phyloP scores from a whole-genome alignment of 2,329 filamentous ascomycete species.

The Xylariaceae sp. region DNA sequence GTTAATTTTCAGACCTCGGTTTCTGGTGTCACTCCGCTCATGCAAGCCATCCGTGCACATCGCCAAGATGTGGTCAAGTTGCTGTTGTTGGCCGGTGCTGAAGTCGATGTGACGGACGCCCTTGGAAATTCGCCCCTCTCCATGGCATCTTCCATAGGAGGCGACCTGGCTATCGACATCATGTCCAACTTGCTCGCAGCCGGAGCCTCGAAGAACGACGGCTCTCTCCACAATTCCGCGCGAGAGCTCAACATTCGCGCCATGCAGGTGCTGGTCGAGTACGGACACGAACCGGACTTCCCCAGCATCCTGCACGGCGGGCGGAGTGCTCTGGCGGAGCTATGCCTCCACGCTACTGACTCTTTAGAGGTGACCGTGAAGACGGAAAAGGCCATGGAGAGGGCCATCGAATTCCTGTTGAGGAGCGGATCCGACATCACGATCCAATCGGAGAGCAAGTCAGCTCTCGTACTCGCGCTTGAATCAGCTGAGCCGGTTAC shows the following conservation, averaged over 20 bases:
- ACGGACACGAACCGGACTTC: constrained; percentile 59
- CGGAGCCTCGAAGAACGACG: constrained; percentile 56
- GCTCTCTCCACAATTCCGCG: constrained; percentile 61
- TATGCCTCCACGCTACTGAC: constrained; percentile 53
- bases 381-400: constrained; percentile 50
- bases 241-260: constrained; percentile 52
- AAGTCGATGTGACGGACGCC: constrained; percentile 53
- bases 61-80: constrained; percentile 53
- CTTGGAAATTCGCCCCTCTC: constrained; percentile 54
- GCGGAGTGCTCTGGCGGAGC: constrained; percentile 57
- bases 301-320: constrained; percentile 58
- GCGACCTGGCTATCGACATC: constrained; percentile 48
- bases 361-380: constrained; percentile 39
- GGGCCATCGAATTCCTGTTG: constrained; percentile 51
- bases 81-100: constrained; percentile 53
- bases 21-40: constrained; percentile 52
- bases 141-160: constrained; percentile 51
- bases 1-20: constrained; percentile 49
- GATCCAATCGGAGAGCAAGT: constrained; percentile 52
- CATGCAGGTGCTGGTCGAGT: constrained; percentile 51
- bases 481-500: constrained; percentile 50
- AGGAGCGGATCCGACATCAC: constrained; percentile 51
- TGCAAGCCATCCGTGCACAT: constrained; percentile 51
- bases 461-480: constrained; percentile 54
- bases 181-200: constrained; percentile 51